A percentile compares a stretch with the other conserved stretches of the same genome.
Conservation (phyloP, 805 yeast species). For the Metschnikowia borealis region DNA sequence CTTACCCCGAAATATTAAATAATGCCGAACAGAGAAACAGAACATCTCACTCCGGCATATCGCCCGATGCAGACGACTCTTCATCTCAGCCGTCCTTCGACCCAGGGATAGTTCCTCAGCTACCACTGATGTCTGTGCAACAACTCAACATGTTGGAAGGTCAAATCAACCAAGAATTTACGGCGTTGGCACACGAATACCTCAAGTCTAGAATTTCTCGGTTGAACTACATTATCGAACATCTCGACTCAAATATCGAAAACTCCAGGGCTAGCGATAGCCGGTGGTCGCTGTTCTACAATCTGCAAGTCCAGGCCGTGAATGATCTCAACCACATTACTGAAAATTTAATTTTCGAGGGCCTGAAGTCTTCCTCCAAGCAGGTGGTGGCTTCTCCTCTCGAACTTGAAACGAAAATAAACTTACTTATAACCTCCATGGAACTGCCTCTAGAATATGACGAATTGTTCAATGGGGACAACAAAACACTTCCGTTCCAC, state of each 20-base stretch:
- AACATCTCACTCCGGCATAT: background rate
- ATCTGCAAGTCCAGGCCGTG: conserved; percentile 33
- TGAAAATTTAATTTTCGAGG: conserved; percentile 26
- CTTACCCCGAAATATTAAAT: background rate
- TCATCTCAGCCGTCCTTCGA: conserved; percentile 6
- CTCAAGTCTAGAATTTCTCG: conserved; percentile 27
- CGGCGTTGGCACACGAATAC: conserved; percentile 22
- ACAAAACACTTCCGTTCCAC: conserved; percentile 21
- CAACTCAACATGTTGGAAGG: conserved; percentile 23
- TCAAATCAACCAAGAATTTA: conserved; percentile 22
- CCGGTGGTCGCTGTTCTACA: conserved; percentile 31
- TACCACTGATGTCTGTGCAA: conserved; percentile 21
- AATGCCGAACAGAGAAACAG: background rate
- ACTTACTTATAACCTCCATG: conserved; percentile 25
- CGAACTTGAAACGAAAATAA: conserved; percentile 31
- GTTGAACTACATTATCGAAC: conserved; percentile 24
- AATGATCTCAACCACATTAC: conserved; percentile 28
- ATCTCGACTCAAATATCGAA: conserved; percentile 24
- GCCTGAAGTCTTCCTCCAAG: background rate
- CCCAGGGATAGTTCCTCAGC: conserved; percentile 13
- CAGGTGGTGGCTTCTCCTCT: conserved; percentile 7
- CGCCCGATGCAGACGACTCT: background rate
- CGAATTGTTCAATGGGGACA: conserved; percentile 18
- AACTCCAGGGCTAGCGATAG: conserved; percentile 25
- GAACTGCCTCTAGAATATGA: conserved; percentile 36